Base-by-base conservation (phyloP, 2,329 filamentous ascomycete genomes). In the Fusarium pseudoanthophilum region DNA sequence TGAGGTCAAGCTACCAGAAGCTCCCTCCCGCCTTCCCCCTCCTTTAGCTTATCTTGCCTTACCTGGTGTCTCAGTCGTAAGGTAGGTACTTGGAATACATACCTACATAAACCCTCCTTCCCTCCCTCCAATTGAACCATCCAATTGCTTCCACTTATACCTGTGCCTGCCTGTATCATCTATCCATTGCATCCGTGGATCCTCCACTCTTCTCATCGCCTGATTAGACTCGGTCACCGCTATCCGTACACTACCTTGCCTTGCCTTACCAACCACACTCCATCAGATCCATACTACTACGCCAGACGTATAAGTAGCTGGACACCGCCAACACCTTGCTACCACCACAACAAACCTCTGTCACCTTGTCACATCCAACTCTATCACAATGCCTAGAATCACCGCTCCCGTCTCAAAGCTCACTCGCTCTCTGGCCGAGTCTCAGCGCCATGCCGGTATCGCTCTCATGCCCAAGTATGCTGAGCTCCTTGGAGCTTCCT, bases 341-440 rank as follows among this genome's bases (percentile, higher is more conserved):
- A 49, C 36, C 48, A 57, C 32, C 51, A 69, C 26, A 39, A 43
- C 28, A 51, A 36, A 51, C 42, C 37, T 51, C 45, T 52, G 36
- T 32, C 26, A 37, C 43, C 28, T 34, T 20, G 9, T 59, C 56
- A 45, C 36, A 59, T 39, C 30, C 59, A 71, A 58, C 40, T 60
- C 34, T 21, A 34, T 30, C 72, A 64, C 61, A 65, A 88, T 88
- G 84, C 87, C 87, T 53, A 82, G 87, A 78, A 82, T 88, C 69
- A 85, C 86, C 21, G 83, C 84, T 51, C 85, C 86, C 78, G 80
- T 84, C 73, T 79, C 83, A 78, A 87, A 87, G 81, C 82, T 88
- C 77, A 72, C 85, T 73, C 84, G 87, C 71, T 82, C 83, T 53
- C 77, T 88, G 71, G 80, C 82, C 78, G 81, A 85, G 65, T 81